Conservation (phyloP, 805 yeast genomes). For the Kodamaea sagamina region DNA sequence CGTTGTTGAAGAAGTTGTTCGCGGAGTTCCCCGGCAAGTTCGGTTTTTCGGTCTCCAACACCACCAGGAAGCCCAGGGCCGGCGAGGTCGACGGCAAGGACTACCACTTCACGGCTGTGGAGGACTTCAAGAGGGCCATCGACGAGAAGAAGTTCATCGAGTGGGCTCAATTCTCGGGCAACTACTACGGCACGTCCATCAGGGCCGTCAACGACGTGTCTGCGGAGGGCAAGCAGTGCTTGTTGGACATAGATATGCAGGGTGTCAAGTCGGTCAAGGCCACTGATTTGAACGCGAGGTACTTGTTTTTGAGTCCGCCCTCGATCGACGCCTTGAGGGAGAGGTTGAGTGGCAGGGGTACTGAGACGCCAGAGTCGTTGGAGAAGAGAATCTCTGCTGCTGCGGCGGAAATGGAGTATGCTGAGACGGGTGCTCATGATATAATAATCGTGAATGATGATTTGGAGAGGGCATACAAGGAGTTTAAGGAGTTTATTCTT, state of each 20-base stretch:
- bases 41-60: constrained; percentile 92
- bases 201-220: constrained; percentile 79
- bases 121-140: constrained; percentile 75
- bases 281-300: constrained; percentile 81
- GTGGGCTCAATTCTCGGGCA: constrained; percentile 98
- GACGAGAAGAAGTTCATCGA: constrained; percentile 80
- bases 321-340: constrained; percentile 72
- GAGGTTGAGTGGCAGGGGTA: constrained; percentile 87
- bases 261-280: constrained; percentile 92
- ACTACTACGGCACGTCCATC: constrained; percentile 93
- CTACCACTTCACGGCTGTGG: constrained; percentile 83
- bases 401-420: constrained; percentile 81
- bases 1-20: constrained; percentile 83
- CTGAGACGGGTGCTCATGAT: constrained; percentile 92
- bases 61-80: constrained; percentile 87
- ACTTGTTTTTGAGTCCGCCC: constrained; percentile 89
- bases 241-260: constrained; percentile 98
- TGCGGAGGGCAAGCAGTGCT: constrained; percentile 70
- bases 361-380: constrained; percentile 86
- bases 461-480: constrained; percentile 81
- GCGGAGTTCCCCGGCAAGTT: constrained; percentile 87
- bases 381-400: constrained; percentile 88
- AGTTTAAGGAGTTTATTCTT: constrained; percentile 77
- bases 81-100: constrained; percentile 91
- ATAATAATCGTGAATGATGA: constrained; percentile 86